These are phyloP conservation scores for Hortaea sp. DNA, from an alignment of 2,329 filamentous ascomycete genomes.

Conservation along the genomic window DNA sequence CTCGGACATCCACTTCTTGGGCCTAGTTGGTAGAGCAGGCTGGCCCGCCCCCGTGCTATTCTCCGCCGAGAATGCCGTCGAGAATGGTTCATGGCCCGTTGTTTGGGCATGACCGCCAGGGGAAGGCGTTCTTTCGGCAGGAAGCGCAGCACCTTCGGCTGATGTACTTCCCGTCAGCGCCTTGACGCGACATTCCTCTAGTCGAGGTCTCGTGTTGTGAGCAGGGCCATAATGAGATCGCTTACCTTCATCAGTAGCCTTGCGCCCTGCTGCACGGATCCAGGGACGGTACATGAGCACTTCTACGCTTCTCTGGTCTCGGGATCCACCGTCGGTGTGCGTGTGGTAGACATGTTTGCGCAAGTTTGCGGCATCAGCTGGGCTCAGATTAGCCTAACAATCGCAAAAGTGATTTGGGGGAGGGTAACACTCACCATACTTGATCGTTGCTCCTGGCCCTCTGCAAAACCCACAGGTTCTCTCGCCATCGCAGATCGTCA, in stretches of 20 bases:
- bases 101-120: too few species aligned
- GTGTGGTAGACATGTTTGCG: background rate
- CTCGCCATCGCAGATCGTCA: background rate
- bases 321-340: background rate
- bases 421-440: background rate
- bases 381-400: background rate
- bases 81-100: too few species aligned
- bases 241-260: too few species aligned
- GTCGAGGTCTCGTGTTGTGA: too few species aligned
- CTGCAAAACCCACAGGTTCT: constrained; percentile 1
- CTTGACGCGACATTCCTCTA: too few species aligned
- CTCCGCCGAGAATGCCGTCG: too few species aligned
- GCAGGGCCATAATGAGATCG: too few species aligned
- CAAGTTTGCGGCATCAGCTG: background rate
- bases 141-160: too few species aligned
- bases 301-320: background rate
- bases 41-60: background rate
- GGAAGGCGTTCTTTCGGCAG: too few species aligned
- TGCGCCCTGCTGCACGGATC: too few species aligned
- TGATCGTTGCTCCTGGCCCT: background rate
- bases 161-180: too few species aligned
- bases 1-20: background rate
- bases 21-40: background rate
- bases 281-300: too few species aligned
- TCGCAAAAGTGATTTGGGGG: background rate